Evolutionary conservation across 306 rosid species (phyloP).

Genomic region (Vigna radiata): DNA sequence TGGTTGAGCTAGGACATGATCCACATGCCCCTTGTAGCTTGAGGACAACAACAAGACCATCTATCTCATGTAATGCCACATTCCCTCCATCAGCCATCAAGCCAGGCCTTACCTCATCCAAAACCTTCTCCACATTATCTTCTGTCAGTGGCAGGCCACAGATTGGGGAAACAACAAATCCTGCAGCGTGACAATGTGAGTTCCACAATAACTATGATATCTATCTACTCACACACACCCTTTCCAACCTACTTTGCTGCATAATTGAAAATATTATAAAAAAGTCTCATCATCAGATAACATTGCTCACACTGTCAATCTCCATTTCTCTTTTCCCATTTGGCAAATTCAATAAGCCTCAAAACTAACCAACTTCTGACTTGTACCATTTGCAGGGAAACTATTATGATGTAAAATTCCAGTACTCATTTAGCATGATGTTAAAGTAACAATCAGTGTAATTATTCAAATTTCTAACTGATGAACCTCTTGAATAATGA

Average conservation of each 20-base stretch:
- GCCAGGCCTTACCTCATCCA: slow-evolving; percentile 95
- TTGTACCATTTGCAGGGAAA: neutral
- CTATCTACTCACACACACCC: slow-evolving; percentile 18
- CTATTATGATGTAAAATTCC: neutral
- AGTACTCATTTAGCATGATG: neutral
- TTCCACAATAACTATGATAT: slow-evolving; percentile 25
- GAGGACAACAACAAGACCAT: slow-evolving; percentile 90
- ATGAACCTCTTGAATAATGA: slow-evolving; percentile 15
- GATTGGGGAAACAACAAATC: slow-evolving; percentile 71
- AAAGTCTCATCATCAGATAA: neutral
- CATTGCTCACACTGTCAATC: slow-evolving; percentile 4
- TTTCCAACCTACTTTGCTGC: slow-evolving; percentile 23
- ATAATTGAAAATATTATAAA: slow-evolving; percentile 4
- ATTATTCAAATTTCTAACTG: slow-evolving; percentile 14
- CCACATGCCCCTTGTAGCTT: slow-evolving; percentile 99
- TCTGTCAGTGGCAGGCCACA: slow-evolving; percentile 88
- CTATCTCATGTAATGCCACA: slow-evolving; percentile 94
- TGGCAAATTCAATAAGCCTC: slow-evolving; percentile 11
- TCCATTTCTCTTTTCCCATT: neutral
- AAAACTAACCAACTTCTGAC: neutral
- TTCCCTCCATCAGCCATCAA: slow-evolving; percentile 98
- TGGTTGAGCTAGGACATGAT: slow-evolving; percentile 94
- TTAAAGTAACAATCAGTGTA: neutral
- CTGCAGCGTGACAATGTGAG: slow-evolving; percentile 52
- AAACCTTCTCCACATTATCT: slow-evolving; percentile 93